Evolutionary conservation across 2,329 filamentous ascomycete genomes (phyloP), one percentile per base, ranked within the genome.

Genomic region (Penicillium olsonii): DNA sequence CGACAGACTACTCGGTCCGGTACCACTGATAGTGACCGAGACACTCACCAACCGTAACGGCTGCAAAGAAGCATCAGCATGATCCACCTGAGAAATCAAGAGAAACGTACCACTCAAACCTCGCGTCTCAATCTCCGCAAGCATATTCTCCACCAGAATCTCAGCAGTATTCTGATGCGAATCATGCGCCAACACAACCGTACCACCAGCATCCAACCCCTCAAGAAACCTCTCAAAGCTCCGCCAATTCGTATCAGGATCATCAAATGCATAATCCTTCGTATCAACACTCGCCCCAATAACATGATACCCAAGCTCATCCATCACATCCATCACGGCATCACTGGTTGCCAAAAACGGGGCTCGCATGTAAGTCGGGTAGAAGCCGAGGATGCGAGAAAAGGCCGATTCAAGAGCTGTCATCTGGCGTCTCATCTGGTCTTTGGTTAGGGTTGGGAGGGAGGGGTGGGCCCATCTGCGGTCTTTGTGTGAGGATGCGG

Each of bases 31-130:
- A 69, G 48, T 84, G 80, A 0, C 75, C 76, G 14, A 84, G 70
- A 49, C 82, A 85, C 51, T 83, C 78, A 0, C 80, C 82, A 4
- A 84, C 76, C 1, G 81, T 81, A 22, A 81, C 79, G 37, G 76
- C 75, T 62, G 18, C 7, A 14, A 33, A 49, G 14, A 33, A 9
- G 18, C 15, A 29, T 5, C 1, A 18, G 15, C 19, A 37, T 35
- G 20, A 27, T 10, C 17, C 11, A 22, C 31, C 10, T 15, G 26
- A 2, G 19, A 9, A 31, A 46, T 29, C 12, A 40, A 22, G 6
- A 45, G 12, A 41, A 33, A 59, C 67, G 27, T 59, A 70, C 67
- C 52, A 15, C 43, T 47, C 48, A 70, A 76, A 0, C 79, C 79
- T 15, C 74, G 68, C 3, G 63, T 56, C 19, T 62, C 59, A 12